phyloP scores from a whole-genome alignment of 2,329 filamentous ascomycete genomes.

The Claviceps humidiphila region DNA sequence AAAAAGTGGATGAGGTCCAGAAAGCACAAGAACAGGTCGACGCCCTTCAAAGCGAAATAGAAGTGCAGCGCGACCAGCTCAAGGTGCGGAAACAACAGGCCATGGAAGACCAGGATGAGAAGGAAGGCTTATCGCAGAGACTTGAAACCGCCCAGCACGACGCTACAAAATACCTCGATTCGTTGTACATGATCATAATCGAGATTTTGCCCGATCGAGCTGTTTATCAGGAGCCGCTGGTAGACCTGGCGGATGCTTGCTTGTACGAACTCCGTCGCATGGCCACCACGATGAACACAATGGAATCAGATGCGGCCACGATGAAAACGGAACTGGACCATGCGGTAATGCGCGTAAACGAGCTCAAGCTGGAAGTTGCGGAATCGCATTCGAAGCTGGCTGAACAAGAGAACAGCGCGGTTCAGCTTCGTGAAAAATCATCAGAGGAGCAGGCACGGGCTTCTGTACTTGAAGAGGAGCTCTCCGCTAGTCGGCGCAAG shows the following conservation, averaged over 20 bases:
- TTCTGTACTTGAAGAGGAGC: conserved; percentile 39
- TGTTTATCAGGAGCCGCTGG: conserved; percentile 42
- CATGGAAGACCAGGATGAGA: conserved; percentile 40
- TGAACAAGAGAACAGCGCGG: conserved; percentile 35
- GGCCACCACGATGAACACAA: conserved; percentile 43
- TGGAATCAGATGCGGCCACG: conserved; percentile 46
- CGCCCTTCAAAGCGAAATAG: conserved; percentile 46
- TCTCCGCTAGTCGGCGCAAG: conserved; percentile 54
- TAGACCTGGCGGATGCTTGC: conserved; percentile 46
- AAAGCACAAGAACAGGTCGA: conserved; percentile 50
- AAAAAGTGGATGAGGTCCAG: conserved; percentile 41
- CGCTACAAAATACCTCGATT: conserved; percentile 36
- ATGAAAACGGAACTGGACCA: conserved; percentile 51
- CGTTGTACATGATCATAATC: conserved; percentile 44
- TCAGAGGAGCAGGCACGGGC: conserved; percentile 41
- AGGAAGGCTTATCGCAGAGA: conserved; percentile 35
- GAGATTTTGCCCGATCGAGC: conserved; percentile 41
- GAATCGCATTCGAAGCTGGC: conserved; percentile 38
- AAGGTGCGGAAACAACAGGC: conserved; percentile 46
- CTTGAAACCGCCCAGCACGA: conserved; percentile 37
- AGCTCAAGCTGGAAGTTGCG: conserved; percentile 45
- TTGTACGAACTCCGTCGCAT: conserved; percentile 44
- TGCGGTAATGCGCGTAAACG: conserved; percentile 39
- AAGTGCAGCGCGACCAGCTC: conserved; percentile 45
- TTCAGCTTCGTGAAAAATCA: conserved; percentile 40